phyloP scores from a whole-genome alignment of 2,329 filamentous ascomycete species.

The Hymenoscyphus occultus region DNA sequence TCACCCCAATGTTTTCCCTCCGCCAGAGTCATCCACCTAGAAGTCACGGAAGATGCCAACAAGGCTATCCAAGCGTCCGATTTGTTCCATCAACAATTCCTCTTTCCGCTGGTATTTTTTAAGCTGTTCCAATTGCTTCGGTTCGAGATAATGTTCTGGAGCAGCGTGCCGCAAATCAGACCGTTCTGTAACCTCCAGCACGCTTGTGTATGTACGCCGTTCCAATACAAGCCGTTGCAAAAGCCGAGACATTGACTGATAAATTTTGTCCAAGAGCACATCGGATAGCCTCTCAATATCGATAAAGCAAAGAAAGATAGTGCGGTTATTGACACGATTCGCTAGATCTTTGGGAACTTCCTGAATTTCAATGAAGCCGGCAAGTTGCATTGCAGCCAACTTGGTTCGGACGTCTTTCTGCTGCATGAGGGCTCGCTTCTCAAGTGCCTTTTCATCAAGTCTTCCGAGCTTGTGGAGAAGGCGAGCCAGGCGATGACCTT shows the following conservation, averaged over 20 bases:
- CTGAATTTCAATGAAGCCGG: constrained; percentile 85
- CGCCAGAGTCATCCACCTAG: constrained; percentile 36
- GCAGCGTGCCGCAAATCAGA: constrained; percentile 83
- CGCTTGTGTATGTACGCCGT: constrained; percentile 64
- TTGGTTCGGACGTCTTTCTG: constrained; percentile 82
- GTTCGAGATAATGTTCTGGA: constrained; percentile 68
- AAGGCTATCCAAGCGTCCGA: constrained; percentile 79
- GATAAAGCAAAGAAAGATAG: constrained; percentile 90
- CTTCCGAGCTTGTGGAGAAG: constrained; percentile 86
- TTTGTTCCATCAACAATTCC: constrained; percentile 72
- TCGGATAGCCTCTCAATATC: constrained; percentile 70
- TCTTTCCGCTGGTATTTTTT: constrained; percentile 60
- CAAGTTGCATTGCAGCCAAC: constrained; percentile 80
- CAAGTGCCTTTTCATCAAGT: constrained; percentile 88
- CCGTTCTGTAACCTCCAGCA: constrained; percentile 78
- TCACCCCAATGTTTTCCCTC: background rate
- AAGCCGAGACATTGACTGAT: constrained; percentile 85
- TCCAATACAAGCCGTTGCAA: constrained; percentile 79
- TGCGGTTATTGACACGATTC: constrained; percentile 66
- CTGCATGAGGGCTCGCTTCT: constrained; percentile 76
- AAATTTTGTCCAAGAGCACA: constrained; percentile 74
- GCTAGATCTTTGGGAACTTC: constrained; percentile 88
- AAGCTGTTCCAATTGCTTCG: constrained; percentile 67
- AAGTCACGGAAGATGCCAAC: constrained; percentile 81
- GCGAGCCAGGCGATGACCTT: constrained; percentile 78